A percentile compares a stretch with the other conserved stretches of the same genome.
These are phyloP conservation scores for Citrus maxima DNA, from an alignment of 345 rosid species.

Conservation along the genomic window DNA sequence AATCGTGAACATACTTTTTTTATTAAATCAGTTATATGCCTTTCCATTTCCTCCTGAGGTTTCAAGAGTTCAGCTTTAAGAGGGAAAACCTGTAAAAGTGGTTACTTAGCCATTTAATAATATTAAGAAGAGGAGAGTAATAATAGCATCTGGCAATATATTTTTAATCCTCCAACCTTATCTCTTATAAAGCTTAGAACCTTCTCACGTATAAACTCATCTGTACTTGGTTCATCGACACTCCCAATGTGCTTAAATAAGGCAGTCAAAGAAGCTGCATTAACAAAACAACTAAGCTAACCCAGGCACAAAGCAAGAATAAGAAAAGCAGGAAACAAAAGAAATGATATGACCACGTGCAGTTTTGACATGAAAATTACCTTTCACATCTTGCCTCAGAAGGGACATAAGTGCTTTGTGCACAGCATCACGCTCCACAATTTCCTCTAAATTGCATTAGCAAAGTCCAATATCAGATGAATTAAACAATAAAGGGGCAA, in stretches of 20 bases:
- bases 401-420: slow-evolving; percentile 94
- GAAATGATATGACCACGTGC: background rate
- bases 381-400: slow-evolving; percentile 96
- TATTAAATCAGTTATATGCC: slow-evolving; percentile 84
- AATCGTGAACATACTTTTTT: slow-evolving; percentile 53
- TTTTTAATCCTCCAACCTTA: slow-evolving; percentile 50
- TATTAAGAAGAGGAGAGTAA: background rate
- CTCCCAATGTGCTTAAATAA: slow-evolving; percentile 78
- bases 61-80: slow-evolving; percentile 83
- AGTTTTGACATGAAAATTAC: slow-evolving; percentile 31
- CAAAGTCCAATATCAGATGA: slow-evolving; percentile 3
- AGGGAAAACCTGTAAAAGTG: slow-evolving; percentile 71
- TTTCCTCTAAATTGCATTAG: slow-evolving; percentile 55
- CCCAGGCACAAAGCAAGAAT: background rate
- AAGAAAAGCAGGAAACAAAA: background rate
- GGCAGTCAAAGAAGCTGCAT: slow-evolving; percentile 78
- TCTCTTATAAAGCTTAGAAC: slow-evolving; percentile 82
- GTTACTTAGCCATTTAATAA: slow-evolving; percentile 6
- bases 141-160: background rate
- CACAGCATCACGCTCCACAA: slow-evolving; percentile 96
- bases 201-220: slow-evolving; percentile 77
- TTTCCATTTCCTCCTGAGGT: slow-evolving; percentile 97
- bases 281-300: slow-evolving; percentile 15
- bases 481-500: background rate
- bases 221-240: slow-evolving; percentile 69